A percentile compares a stretch with the other conserved stretches of the same genome.
These are phyloP conservation scores for Monosporascus sp. DNA, from an alignment of 2,329 filamentous ascomycete genomes.

Conservation along the genomic window DNA sequence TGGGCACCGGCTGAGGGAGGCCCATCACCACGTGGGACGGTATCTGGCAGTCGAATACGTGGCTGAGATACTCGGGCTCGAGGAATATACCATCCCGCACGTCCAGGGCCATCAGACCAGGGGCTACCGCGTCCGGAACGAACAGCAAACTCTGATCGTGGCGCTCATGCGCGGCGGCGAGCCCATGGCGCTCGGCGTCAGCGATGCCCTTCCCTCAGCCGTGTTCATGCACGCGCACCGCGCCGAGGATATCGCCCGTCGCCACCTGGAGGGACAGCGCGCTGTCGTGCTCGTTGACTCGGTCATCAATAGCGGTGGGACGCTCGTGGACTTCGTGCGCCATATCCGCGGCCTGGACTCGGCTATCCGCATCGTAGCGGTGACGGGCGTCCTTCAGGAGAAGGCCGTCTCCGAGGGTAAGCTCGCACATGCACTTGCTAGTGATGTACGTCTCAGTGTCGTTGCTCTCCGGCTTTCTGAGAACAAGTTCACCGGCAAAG, in stretches of 20 bases:
- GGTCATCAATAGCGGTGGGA: conserved; percentile 51
- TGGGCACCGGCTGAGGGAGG: conserved; percentile 41
- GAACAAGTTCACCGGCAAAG: conserved; percentile 49
- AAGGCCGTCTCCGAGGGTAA: conserved; percentile 15
- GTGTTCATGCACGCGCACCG: conserved; percentile 42
- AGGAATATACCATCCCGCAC: conserved; percentile 42
- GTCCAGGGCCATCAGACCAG: conserved; percentile 40
- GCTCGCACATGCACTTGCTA: neutral
- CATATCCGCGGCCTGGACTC: conserved; percentile 35
- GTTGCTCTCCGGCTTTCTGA: conserved; percentile 50
- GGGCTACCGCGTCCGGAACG: conserved; percentile 41
- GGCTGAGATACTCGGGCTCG: conserved; percentile 40
- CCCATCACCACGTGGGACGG: conserved; percentile 42
- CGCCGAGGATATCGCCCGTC: conserved; percentile 33
- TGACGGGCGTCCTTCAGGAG: conserved; percentile 50
- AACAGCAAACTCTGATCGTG: conserved; percentile 47
- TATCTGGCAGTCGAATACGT: conserved; percentile 50
- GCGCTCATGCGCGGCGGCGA: conserved; percentile 60
- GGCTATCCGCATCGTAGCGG: conserved; percentile 42
- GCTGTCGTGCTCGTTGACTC: conserved; percentile 53
- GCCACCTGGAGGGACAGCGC: conserved; percentile 33
- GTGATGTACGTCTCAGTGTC: conserved; percentile 25
- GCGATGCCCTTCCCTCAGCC: conserved; percentile 44
- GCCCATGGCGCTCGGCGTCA: conserved; percentile 55
- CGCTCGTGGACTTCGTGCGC: conserved; percentile 41